Percentiles rank a stretch among this genome's conserved stretches.
Conservation (phyloP, 2,329 filamentous ascomycete genomes). For the Dichotomopilus funicola region DNA sequence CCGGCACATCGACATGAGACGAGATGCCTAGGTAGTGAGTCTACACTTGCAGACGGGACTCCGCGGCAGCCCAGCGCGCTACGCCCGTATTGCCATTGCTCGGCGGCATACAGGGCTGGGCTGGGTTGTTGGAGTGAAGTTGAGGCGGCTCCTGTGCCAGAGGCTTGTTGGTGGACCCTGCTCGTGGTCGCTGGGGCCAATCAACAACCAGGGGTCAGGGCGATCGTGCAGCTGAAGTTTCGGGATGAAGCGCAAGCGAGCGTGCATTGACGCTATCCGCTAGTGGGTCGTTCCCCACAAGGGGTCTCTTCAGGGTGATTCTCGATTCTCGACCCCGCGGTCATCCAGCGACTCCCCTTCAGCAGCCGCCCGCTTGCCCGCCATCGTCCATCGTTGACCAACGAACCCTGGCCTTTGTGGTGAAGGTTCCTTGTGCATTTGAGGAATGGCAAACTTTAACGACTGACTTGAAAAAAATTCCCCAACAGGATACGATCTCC, state of each 20-base stretch:
- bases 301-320: slow-evolving; percentile 6
- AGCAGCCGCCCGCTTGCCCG: neutral
- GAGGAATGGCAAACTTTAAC: slow-evolving; percentile 3
- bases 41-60: too few species aligned
- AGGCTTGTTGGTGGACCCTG: slow-evolving; percentile 13
- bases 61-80: too few species aligned
- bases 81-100: too few species aligned
- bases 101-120: too few species aligned
- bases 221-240: slow-evolving; percentile 25
- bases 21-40: neutral
- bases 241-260: slow-evolving; percentile 27
- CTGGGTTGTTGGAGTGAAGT: slow-evolving; percentile 12
- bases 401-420: too few species aligned
- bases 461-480: neutral
- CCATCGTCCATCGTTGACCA: too few species aligned
- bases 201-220: slow-evolving; percentile 9
- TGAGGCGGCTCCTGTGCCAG: slow-evolving; percentile 26
- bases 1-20: neutral
- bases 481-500: slow-evolving; percentile 9
- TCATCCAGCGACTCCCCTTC: slow-evolving; percentile 10
- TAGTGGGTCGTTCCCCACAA: slow-evolving; percentile 16
- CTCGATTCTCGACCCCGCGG: slow-evolving; percentile 16
- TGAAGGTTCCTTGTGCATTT: too few species aligned
- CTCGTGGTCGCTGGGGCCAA: slow-evolving; percentile 18
- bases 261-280: slow-evolving; percentile 15